These are phyloP conservation scores for Aspergillus pseudotamarii DNA, from an alignment of 2,329 filamentous ascomycete genomes.

Conservation along the genomic window DNA sequence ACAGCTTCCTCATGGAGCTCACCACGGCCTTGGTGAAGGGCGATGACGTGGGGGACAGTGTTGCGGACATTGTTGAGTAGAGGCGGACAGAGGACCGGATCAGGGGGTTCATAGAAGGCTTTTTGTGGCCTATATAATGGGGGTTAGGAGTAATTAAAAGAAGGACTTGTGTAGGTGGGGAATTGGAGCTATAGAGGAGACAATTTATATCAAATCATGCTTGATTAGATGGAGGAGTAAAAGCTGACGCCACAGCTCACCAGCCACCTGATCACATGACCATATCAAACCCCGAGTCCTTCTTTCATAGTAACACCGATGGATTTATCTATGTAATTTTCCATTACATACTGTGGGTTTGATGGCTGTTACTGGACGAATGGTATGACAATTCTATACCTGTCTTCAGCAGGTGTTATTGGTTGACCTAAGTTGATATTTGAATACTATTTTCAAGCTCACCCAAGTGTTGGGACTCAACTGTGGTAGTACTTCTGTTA, in stretches of 20 bases:
- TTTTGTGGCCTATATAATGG: background rate
- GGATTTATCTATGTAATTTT: too few species aligned
- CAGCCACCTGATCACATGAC: slow-evolving; percentile 1
- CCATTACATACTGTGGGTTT: too few species aligned
- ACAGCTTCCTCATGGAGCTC: slow-evolving; percentile 77
- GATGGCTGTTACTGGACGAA: too few species aligned
- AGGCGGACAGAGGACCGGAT: slow-evolving; percentile 22
- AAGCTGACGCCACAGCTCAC: slow-evolving; percentile 14
- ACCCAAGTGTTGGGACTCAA: too few species aligned
- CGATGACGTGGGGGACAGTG: slow-evolving; percentile 44
- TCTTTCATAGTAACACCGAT: too few species aligned
- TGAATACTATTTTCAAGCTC: too few species aligned
- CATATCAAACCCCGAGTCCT: background rate
- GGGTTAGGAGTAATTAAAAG: background rate
- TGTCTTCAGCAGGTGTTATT: too few species aligned
- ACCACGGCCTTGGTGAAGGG: slow-evolving; percentile 72
- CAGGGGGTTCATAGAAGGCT: slow-evolving; percentile 27
- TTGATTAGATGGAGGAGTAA: background rate
- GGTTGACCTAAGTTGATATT: too few species aligned
- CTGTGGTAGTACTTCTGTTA: too few species aligned
- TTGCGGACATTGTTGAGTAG: slow-evolving; percentile 39
- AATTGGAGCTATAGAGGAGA: background rate
- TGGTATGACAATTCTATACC: too few species aligned
- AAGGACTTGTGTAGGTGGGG: background rate
- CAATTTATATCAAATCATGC: background rate